Base-by-base conservation (phyloP, 352 stramenopile genomes). In the Pythium rishiriense region DNA sequence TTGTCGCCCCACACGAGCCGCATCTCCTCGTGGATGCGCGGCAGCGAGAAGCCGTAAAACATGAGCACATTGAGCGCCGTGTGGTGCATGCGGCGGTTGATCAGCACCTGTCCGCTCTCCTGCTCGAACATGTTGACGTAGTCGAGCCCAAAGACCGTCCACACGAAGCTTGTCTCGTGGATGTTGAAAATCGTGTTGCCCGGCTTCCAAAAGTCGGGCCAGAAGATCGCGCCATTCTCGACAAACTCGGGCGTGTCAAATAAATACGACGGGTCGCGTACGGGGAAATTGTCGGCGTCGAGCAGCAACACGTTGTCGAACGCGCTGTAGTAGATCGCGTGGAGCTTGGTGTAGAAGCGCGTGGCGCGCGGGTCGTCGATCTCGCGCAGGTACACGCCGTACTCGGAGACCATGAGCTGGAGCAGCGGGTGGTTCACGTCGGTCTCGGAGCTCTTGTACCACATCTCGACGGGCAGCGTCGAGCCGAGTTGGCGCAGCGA, bases 141-240 rank as follows among this genome's bases (percentile, higher is more conserved):
- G 2, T 76, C 31, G 11, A 94, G 54, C 7, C 76, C 78, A n/a
- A 94, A 75, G 6, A 92, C 66, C 25, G 89, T 69, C 85, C 85
- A 94, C 1, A 94, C 77, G 33, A 94, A 76, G 35, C 79, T 90
- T 1, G 69, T 74, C 19, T 57, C 64, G 37, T 92, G 80, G 48
- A 94, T 82, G 65, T 91, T 91, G 64, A 92, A 94, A 22, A 94
- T 85, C 24, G 83, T 91, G 33, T 88, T 87, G 4, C 50, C 50
- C n/a, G 50, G 50, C 41, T 76, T 73, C 85, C 85, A 93, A 64
- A 89, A 93, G 42, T 93, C 85, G 11, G 85, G 85, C 85, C 85
- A 93, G 66, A 93, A 93, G 14, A 93, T 73, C 10, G 85, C 83
- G 0, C 85, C 85, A 0, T 58, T 75, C 19, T 45, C 45, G 19